Conservation (phyloP, 192 early-diverging fungal genomes). For the Pilaira anomala region DNA sequence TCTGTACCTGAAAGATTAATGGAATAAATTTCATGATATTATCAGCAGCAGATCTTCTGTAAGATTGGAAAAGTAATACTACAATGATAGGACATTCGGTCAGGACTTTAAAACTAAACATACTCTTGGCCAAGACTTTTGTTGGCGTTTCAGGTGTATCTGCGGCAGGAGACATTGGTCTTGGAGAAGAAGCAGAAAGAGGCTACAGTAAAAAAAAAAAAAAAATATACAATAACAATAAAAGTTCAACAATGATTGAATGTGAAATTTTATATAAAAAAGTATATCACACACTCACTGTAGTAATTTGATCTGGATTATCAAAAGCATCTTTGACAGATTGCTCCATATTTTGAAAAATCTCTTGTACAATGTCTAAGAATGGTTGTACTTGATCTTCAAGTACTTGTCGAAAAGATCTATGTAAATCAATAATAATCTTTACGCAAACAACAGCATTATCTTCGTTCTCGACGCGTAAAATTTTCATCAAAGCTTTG, state of each 20-base stretch:
- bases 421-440: conserved; percentile 94
- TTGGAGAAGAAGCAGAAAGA: conserved; percentile 53
- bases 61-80: conserved; percentile 89
- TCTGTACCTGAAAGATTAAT: conserved; percentile 73
- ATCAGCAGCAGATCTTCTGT: conserved; percentile 75
- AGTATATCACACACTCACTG: conserved; percentile 14
- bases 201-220: neutral
- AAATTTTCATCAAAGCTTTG: conserved; percentile 68
- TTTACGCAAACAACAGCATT: conserved; percentile 91
- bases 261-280: neutral
- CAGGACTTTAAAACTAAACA: conserved; percentile 94
- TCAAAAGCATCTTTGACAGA: conserved; percentile 82
- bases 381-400: conserved; percentile 89
- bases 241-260: too few relatives aligned
- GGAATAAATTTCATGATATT: conserved; percentile 88
- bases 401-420: conserved; percentile 73
- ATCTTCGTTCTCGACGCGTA: conserved; percentile 94
- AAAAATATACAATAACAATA: too few relatives aligned
- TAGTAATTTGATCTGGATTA: conserved; percentile 50
- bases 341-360: conserved; percentile 91
- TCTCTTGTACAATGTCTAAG: conserved; percentile 87
- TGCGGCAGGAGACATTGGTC: conserved; percentile 71
- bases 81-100: conserved; percentile 99
- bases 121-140: conserved; percentile 68
- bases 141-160: conserved; percentile 54